Evolutionary conservation across 495 filamentous ascomycete species (phyloP), one percentile per base, ranked within the genome.

Genomic region (Pyrenopolyporus hunteri): DNA sequence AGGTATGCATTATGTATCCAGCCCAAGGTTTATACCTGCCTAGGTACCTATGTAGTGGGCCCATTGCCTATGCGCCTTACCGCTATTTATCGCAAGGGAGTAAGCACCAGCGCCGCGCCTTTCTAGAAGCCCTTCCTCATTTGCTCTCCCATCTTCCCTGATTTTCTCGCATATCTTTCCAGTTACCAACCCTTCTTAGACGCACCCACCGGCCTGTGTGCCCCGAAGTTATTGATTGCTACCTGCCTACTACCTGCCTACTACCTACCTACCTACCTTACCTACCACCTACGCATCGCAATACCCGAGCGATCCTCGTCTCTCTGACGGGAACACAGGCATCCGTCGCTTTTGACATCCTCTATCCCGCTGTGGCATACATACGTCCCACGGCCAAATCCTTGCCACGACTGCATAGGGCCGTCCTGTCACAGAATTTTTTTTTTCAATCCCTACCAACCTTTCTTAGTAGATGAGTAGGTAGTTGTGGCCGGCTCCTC

Each of bases 1-100:
- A n/a, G n/a, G n/a, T n/a, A n/a, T n/a, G n/a, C n/a, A n/a, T n/a
- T n/a, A n/a, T n/a, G n/a, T n/a, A n/a, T n/a, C n/a, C n/a, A n/a
- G n/a, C n/a, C n/a, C n/a, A 50, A 76, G 79, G 31, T 98, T 96
- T 70, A 81, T 91, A 11, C 92, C 89, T 72, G 92, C 89, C 13
- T 73, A 67, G 10, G 52, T 55, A 13, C 2, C 7, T 42, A 10
- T 22, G 9, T 11, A 20, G 32, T 32, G 43, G 25, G n/a, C 45
- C 46, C 51, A 51, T 44, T 45, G 37, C 13, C 16, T 25, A 50
- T 57, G 31, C 37, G 52, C 44, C 31, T 63, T 4, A 11, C 37
- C 13, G 17, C 13, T 44, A 55, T 36, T 54, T 43, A 19, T 35
- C 50, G 43, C 44, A 47, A 14, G 29, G 45, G 55, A 47, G 37